phyloP scores from a whole-genome alignment of 1,284 basidiomycete genomes.

The Athelia sp. region DNA sequence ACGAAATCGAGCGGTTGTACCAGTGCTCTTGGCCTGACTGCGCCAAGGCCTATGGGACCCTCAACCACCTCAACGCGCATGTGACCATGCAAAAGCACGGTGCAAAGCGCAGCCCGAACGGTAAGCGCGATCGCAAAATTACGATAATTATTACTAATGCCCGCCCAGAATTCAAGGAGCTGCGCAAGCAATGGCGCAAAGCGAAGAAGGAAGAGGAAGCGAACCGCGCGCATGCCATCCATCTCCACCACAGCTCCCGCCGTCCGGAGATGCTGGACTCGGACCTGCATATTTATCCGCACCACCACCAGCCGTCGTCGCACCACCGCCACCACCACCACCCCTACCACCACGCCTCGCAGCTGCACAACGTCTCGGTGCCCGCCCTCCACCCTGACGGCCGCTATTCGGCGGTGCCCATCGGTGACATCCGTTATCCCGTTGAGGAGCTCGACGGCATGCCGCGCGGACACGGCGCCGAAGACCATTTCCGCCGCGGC shows the following conservation, averaged over 20 bases:
- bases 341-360: constrained; percentile 7
- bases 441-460: neutral
- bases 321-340: constrained; percentile 1
- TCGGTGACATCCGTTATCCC: neutral
- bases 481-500: neutral
- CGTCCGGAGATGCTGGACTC: neutral
- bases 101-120: constrained; percentile 74
- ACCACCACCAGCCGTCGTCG: neutral
- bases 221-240: constrained; percentile 4
- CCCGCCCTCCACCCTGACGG: neutral
- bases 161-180: constrained; percentile 88
- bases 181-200: constrained; percentile 93
- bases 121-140: constrained; percentile 38
- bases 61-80: constrained; percentile 91
- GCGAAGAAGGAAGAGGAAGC: constrained; percentile 85
- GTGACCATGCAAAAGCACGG: constrained; percentile 93
- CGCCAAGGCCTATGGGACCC: constrained; percentile 81
- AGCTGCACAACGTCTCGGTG: constrained; percentile 1
- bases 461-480: neutral
- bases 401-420: neutral
- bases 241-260: neutral
- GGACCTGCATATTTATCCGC: neutral
- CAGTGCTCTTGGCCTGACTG: constrained; percentile 81
- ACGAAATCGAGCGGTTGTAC: constrained; percentile 92
- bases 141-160: constrained; percentile 3